Percentiles rank a stretch among this genome's conserved stretches.
phyloP scores from a whole-genome alignment of 2,329 filamentous ascomycete genomes.

The Paecilomyces fulvus region DNA sequence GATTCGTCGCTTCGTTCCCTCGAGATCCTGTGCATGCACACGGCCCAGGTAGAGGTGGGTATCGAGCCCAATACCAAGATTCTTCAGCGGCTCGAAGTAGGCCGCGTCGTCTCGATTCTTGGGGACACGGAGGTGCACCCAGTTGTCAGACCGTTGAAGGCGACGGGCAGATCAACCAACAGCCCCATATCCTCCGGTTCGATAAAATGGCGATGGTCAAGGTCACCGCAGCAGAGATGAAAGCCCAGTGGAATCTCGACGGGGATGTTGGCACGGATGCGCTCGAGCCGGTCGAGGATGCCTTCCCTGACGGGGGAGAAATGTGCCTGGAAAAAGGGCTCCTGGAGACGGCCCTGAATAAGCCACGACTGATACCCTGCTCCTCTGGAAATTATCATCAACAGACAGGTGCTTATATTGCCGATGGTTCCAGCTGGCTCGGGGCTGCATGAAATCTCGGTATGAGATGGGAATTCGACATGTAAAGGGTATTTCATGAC shows the following conservation, averaged over 20 bases:
- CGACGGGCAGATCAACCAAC: conserved; percentile 26
- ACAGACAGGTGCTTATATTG: too few relatives aligned
- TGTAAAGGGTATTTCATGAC: neutral
- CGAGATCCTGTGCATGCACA: conserved; percentile 31
- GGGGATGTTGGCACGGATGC: neutral
- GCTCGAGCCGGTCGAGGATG: neutral
- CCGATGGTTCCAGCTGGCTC: too few relatives aligned
- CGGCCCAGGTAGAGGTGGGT: conserved; percentile 35
- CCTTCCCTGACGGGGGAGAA: neutral
- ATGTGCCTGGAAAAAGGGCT: conserved; percentile 23
- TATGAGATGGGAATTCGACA: neutral
- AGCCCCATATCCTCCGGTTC: conserved; percentile 31
- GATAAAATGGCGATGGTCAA: conserved; percentile 36
- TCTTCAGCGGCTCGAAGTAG: conserved; percentile 33
- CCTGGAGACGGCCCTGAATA: conserved; percentile 7
- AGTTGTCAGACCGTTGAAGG: conserved; percentile 26
- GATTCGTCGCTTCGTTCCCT: conserved; percentile 32
- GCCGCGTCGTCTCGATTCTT: conserved; percentile 26
- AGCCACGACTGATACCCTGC: too few relatives aligned
- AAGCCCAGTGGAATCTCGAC: conserved; percentile 34
- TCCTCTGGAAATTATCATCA: too few relatives aligned
- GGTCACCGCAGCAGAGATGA: conserved; percentile 43
- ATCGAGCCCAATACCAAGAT: conserved; percentile 17
- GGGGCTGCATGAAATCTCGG: too few relatives aligned
- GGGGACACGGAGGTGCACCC: conserved; percentile 39